Base-by-base conservation (phyloP, 176 grass and related monocot species). In the Eremochloa ophiuroides region DNA sequence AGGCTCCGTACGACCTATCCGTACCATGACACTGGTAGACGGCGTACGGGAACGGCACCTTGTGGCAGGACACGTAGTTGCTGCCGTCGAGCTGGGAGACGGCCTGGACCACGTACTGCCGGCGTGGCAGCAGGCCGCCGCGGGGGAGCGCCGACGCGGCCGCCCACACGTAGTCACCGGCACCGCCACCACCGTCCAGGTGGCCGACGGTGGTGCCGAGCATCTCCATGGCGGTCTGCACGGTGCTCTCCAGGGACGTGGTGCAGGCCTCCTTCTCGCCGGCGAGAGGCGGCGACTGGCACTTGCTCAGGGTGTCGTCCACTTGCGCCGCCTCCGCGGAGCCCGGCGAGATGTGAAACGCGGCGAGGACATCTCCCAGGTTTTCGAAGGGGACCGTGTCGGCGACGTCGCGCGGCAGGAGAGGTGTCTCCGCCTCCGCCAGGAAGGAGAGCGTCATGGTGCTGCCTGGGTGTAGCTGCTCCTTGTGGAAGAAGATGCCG, bases 401-500 rank as follows among this genome's bases (percentile, higher is more conserved):
- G 17, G 27, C 60, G 27, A 78, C 27, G 39, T 65, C 27, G 16
- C 3, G 76, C 0, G 60, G 60, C 9, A 78, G 58, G 40, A 78
- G n/a, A 5, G 76, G 16, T 2, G 16, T 0, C 2, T 10, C 16
- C 5, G 0, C 3, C 27, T 5, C 27, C 0, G 17, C 2, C 2
- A 60, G 76, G 59, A 78, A 16, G 76, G 41, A 47, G 40, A 78
- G 14, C 0, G 76, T 65, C 76, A 78, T 78, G 60, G 40, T 30
- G 76, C 27, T 47, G 16, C 76, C 59, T 0, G 40, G 5, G 2
- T 20, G 76, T 0, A 47, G 5, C 4, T 62, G 27, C 1, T 8
- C 18, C 41, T 47, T 17, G 18, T 33, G 75, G 76, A 78, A 78
- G 75, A 47, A 78, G 25, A 78, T 3, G 2, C 75, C 75, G 2